phyloP scores from a whole-genome alignment of 108 stramenopile genomes.

The Skeletonema potamos region DNA sequence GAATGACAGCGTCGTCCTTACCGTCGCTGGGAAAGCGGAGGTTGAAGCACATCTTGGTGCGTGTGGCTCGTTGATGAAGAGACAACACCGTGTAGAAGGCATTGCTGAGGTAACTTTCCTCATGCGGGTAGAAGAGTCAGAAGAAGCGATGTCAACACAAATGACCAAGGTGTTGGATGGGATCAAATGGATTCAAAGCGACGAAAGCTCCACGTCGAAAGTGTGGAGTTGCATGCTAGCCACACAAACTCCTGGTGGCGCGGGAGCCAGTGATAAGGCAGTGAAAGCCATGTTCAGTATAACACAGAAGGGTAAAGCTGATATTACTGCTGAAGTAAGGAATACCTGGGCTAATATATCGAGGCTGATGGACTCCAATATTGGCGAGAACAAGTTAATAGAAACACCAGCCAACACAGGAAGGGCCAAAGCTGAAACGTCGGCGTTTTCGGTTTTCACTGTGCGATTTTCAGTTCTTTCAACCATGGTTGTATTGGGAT shows the following conservation, averaged over 20 bases:
- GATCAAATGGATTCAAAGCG: slow-evolving; percentile 46
- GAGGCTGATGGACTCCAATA: slow-evolving; percentile 59
- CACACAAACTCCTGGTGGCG: slow-evolving; percentile 34
- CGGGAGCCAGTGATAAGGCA: slow-evolving; percentile 17
- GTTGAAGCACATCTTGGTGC: slow-evolving; percentile 46
- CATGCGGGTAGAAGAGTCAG: slow-evolving; percentile 65
- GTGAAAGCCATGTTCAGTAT: slow-evolving; percentile 59
- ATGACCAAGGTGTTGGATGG: slow-evolving; percentile 64
- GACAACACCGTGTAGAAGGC: slow-evolving; percentile 52
- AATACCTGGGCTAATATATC: slow-evolving; percentile 58
- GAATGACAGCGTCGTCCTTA: slow-evolving; percentile 54
- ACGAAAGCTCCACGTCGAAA: slow-evolving; percentile 39
- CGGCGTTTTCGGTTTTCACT: slow-evolving; percentile 63
- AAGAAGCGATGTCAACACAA: slow-evolving; percentile 69
- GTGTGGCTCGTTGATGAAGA: slow-evolving; percentile 45
- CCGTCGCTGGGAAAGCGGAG: slow-evolving; percentile 41
- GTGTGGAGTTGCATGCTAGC: slow-evolving; percentile 71
- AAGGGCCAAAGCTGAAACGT: slow-evolving; percentile 29
- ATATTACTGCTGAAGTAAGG: slow-evolving; percentile 49
- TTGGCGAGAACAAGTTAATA: slow-evolving; percentile 55
- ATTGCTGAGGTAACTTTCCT: slow-evolving; percentile 74
- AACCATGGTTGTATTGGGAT: slow-evolving; percentile 75
- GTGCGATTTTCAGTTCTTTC: slow-evolving; percentile 71
- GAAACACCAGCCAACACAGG: slow-evolving; percentile 14
- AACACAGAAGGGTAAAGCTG: slow-evolving; percentile 56